A percentile compares a stretch with the other conserved stretches of the same genome.
Conservation (phyloP, 352 stramenopile genomes). For the Pythium phragmiticola region DNA sequence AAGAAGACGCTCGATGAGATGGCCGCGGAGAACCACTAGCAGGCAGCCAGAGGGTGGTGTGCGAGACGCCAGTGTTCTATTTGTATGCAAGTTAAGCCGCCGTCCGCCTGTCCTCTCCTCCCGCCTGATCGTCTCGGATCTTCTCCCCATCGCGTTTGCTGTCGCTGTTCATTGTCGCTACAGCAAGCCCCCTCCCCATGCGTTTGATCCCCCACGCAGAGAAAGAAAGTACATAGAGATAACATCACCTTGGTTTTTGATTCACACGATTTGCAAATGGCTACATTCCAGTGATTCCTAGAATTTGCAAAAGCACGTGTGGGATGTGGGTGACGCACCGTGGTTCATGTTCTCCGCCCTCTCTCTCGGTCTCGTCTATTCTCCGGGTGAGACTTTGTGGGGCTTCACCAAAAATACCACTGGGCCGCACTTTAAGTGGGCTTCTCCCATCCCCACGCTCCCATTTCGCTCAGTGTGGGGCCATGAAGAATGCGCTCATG, state of each 20-base stretch:
- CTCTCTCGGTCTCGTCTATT: neutral
- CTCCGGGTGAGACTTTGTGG: no score
- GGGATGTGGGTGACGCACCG: no score
- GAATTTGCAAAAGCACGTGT: no score
- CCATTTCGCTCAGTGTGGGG: neutral
- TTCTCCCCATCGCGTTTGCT: neutral
- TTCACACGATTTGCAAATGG: no score
- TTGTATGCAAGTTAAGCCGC: slow-evolving; percentile 2
- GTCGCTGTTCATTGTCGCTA: neutral
- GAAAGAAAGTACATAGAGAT: slow-evolving; percentile 17
- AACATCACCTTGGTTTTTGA: neutral
- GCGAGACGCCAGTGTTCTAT: neutral
- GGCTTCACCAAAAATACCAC: no score
- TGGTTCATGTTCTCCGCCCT: neutral
- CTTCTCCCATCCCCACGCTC: neutral
- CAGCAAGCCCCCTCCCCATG: neutral
- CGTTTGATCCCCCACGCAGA: neutral
- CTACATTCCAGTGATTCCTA: no score
- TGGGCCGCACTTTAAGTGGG: no score
- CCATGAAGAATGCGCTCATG: slow-evolving; percentile 1
- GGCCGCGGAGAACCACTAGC: slow-evolving; percentile 24
- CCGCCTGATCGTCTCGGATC: no score
- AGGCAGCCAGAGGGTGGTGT: neutral
- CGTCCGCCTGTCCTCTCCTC: no score
- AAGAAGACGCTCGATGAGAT: slow-evolving; percentile 81